Evolutionary conservation across 2,329 filamentous ascomycete genomes (phyloP), one percentile per base, ranked within the genome.

Genomic region (Penicillium sp.): DNA sequence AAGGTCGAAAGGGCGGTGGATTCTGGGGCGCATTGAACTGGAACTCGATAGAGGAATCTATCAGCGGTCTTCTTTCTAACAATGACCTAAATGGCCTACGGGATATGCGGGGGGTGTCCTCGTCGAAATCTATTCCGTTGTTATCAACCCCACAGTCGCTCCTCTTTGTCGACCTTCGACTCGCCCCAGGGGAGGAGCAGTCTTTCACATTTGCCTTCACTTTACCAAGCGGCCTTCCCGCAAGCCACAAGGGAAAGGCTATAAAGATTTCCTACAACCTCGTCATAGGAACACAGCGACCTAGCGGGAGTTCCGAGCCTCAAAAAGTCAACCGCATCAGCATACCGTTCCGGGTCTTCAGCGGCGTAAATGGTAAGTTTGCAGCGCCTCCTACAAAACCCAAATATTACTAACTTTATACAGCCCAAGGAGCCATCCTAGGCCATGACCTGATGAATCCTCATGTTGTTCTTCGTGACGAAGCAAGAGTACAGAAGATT

Each of bases 61-160:
- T 99, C 7, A 92, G 91, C 56, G 93, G 95, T 58, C 80, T 99
- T 4, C 83, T 98, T n/a, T 92, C 93, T 7, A 88, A 90, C 51
- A 89, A 90, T 57, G 93, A 97, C 71, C 87, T 96, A 67, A 96
- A 94, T 78, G 96, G 91, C 62, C 93, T 99, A 73, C 93, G 93
- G 71, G 93, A 98, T 74, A 97, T 98, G 92, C 90, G 93, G 67
- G 91, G 91, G 3, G 90, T 91, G 55, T 91, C 90, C 29, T 95
- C 90, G 74, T 91, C 92, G 35, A 93, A 92, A 73, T 90, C 91
- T 3, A 90, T 99, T 48, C 95, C 95, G 0, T 82, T 99, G 51
- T 84, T 99, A n/a, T 95, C 92, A 17, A 98, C 94, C 5, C 93
- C 94, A 1, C 95, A 98, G 78, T 97, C 93, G 2, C 92, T 99